Conservation (phyloP, 768 basidiomycete genomes). For the Mrakia gelida region DNA sequence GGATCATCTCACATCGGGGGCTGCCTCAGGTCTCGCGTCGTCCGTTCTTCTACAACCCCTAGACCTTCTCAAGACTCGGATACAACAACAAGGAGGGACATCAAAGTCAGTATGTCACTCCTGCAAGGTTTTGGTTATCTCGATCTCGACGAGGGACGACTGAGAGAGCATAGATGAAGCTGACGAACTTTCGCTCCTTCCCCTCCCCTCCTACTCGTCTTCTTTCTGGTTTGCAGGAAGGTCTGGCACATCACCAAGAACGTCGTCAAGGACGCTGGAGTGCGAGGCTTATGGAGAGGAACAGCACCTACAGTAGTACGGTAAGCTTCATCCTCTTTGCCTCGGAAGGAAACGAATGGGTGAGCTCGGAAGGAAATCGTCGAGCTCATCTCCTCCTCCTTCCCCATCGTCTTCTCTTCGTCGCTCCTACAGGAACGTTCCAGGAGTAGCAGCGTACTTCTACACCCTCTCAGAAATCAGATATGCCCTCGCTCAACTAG, state of each 20-base stretch:
- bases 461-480: slow-evolving; percentile 78
- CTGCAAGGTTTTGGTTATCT: neutral
- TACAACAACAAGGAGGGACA: slow-evolving; percentile 29
- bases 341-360: slow-evolving; percentile 4
- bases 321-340: slow-evolving; percentile 41
- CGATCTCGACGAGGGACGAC: too few species aligned
- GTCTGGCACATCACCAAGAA: slow-evolving; percentile 39
- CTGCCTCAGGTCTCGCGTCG: slow-evolving; percentile 29
- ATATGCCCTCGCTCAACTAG: slow-evolving; percentile 64
- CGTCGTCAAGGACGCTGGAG: slow-evolving; percentile 62
- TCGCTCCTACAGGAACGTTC: slow-evolving; percentile 66
- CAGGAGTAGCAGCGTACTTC: slow-evolving; percentile 89
- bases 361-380: neutral
- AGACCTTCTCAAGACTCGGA: slow-evolving; percentile 33
- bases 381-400: slow-evolving; percentile 1
- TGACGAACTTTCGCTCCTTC: neutral
- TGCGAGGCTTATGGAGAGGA: slow-evolving; percentile 78
- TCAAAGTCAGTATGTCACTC: slow-evolving; percentile 23
- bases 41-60: slow-evolving; percentile 27
- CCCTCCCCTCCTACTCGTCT: neutral
- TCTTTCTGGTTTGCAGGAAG: slow-evolving; percentile 28
- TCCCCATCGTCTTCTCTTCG: neutral
- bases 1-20: slow-evolving; percentile 32
- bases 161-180: neutral
- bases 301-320: slow-evolving; percentile 73